Evolutionary conservation across 257 asterid genomes (phyloP).

Genomic region (Solanum chiquidenum): DNA sequence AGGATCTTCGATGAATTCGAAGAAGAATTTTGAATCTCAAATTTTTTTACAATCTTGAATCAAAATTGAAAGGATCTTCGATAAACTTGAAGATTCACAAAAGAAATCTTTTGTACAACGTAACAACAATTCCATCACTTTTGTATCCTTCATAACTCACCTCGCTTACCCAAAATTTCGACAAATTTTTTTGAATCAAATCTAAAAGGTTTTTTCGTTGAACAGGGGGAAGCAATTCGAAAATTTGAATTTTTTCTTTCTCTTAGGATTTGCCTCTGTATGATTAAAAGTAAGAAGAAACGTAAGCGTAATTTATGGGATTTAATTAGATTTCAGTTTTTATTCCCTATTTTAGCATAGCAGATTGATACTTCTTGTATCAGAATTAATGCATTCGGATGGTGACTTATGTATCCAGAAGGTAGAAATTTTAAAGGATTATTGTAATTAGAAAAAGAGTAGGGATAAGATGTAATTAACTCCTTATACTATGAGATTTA

Average conservation of each 20-base stretch:
- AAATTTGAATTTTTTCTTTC: neutral
- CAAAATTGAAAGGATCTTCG: neutral
- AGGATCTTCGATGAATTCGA: no score
- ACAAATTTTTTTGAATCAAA: neutral
- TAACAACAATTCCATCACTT: neutral
- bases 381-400: neutral
- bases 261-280: neutral
- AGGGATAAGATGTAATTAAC: no score
- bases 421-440: neutral
- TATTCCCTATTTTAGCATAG: neutral
- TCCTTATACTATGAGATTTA: no score
- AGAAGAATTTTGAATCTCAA: neutral
- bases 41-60: neutral
- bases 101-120: neutral
- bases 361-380: neutral
- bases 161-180: neutral
- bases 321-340: no score
- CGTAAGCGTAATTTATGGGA: neutral
- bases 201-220: neutral
- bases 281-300: neutral
- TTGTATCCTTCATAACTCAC: neutral
- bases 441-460: no score
- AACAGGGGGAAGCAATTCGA: neutral
- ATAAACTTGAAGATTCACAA: no score
- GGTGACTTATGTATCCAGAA: neutral